A percentile compares a stretch with the other conserved stretches of the same genome.
Evolutionary conservation across 176 grass and related monocot genomes (phyloP).

Genomic region (maize (Zea mays)): Zm-B73-REFERENCE-NAM-5.0 NC_050103.1:10357001-10357500

Average conservation of each 20-base stretch:
- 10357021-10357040: neutral
- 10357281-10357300: conserved; percentile 95
- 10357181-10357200: conserved; percentile 18
- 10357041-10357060: neutral
- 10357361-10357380: conserved; percentile 92
- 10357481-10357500: conserved; percentile 96
- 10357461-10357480: conserved; percentile 97
- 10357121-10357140: conserved; percentile 31
- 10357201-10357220: neutral
- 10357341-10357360: conserved; percentile 85
- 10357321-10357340: conserved; percentile 92
- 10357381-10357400: conserved; percentile 99
- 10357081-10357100: neutral
- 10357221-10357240: neutral
- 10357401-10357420: conserved; percentile 97
- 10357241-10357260: conserved; percentile 56
- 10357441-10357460: conserved; percentile 96
- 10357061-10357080: conserved; percentile 20
- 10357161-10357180: neutral
- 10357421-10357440: conserved; percentile 77
- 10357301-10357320: conserved; percentile 92
- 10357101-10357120: neutral
- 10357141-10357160: neutral
- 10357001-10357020: neutral
- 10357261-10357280: conserved; percentile 98